Evolutionary conservation across 108 stramenopile species (phyloP).

Genomic region (Cyclotella kingstonii): DNA sequence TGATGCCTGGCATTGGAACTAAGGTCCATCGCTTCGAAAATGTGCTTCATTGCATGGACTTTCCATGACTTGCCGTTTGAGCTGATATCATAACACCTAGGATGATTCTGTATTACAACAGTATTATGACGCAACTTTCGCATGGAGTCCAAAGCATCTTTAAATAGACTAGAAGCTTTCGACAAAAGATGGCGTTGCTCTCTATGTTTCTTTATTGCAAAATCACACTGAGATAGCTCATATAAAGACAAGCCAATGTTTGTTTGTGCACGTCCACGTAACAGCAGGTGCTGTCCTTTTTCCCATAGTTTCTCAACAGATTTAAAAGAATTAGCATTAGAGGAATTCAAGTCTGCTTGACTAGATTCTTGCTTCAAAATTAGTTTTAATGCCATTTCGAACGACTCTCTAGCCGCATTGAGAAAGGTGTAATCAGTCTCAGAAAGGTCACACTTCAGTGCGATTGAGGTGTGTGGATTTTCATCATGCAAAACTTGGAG

Average conservation of each 20-base stretch:
- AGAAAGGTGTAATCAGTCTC: constrained; percentile 19
- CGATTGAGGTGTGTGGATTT: background rate
- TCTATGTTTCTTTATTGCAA: background rate
- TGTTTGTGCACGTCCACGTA: constrained; percentile 30
- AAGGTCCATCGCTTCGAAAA: constrained; percentile 27
- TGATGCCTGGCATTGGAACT: constrained; percentile 10
- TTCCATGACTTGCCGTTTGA: constrained; percentile 16
- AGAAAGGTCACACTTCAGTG: constrained; percentile 11
- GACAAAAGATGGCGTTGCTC: background rate
- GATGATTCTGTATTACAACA: constrained; percentile 6
- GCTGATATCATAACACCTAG: constrained; percentile 6
- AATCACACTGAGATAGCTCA: constrained; percentile 15
- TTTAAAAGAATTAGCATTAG: constrained; percentile 1
- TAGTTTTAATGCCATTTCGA: constrained; percentile 22
- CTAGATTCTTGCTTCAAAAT: constrained; percentile 16
- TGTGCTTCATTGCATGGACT: constrained; percentile 15
- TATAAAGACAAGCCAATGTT: constrained; percentile 27
- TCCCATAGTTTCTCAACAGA: constrained; percentile 16
- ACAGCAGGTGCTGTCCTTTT: constrained; percentile 30
- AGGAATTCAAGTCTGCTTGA: background rate
- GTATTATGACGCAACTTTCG: constrained; percentile 17
- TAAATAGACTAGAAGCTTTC: constrained; percentile 2
- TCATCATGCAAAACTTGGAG: constrained; percentile 3
- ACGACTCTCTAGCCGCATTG: constrained; percentile 21
- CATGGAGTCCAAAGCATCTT: constrained; percentile 12